Evolutionary conservation across 179 eudicot genomes (phyloP), one percentile per base, ranked within the genome.

Genomic region (Dionaea muscipula): DNA sequence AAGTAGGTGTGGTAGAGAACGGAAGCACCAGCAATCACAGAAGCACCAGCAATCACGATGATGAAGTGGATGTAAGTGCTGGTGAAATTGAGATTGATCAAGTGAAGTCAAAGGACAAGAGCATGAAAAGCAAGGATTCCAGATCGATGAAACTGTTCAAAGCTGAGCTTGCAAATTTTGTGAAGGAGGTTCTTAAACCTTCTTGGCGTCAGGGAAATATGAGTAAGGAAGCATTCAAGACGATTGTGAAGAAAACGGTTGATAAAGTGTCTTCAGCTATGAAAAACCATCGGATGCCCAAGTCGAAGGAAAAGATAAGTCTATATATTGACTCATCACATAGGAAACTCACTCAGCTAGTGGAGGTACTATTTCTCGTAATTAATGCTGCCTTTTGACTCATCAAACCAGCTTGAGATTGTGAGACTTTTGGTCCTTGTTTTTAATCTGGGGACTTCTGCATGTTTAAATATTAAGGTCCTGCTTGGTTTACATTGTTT

Each of bases 161-260:
- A 80, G 63, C 61, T 64, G 82, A 86, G 46, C 69, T 91, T 65
- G 95, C 95, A 26, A 69, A 78, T 73, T 87, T 84, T 74, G 98
- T 87, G 39, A 91, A 91, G 80, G 98, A 82, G 51, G 81, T 82
- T 49, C 75, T 91, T 49, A 91, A 91, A 70, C 94, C 95, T 53
- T 83, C 81, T 43, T 91, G 98, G 98, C 87, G 95, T 51, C 91
- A 87, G 74, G 98, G 98, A 65, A 82, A 75, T 55, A 84, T 91
- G 98, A 91, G 98, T 73, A 91, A 91, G 80, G 98, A 91, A 72
- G 98, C 90, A 26, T 91, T 87, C 73, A 91, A 91, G 73, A 91
- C 94, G 27, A 84, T 91, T 64, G 98, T 91, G 47, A 87, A 91
- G 80, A 91, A 91, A 69, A 87, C 91, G 58, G 94, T 91, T 52